Conservation (phyloP, 768 basidiomycete species). For the Leccinum boreale region DNA sequence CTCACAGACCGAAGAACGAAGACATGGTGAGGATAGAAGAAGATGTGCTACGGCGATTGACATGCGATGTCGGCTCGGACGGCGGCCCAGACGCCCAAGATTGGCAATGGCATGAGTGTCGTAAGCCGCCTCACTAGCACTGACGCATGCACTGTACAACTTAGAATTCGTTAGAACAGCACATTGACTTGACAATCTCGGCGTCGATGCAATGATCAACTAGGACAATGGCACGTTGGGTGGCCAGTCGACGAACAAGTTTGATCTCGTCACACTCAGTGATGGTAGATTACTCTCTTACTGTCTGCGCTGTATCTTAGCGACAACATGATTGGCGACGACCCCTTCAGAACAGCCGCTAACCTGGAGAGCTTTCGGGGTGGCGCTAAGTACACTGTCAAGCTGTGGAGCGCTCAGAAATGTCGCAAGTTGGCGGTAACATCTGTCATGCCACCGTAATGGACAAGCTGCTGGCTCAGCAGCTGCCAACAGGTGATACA, state of each 20-base stretch:
- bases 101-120: constrained; percentile 8
- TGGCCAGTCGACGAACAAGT: neutral
- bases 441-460: neutral
- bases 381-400: neutral
- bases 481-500: neutral
- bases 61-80: constrained; percentile 4
- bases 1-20: constrained; percentile 86
- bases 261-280: neutral
- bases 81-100: constrained; percentile 2
- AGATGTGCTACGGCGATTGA: constrained; percentile 7
- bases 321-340: neutral
- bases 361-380: neutral
- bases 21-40: constrained; percentile 50
- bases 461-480: neutral
- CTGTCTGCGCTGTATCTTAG: neutral
- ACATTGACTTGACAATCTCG: neutral
- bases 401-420: neutral
- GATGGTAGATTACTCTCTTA: neutral
- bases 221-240: neutral
- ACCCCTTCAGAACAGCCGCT: neutral
- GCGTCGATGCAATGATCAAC: neutral
- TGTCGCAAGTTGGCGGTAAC: neutral
- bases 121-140: neutral
- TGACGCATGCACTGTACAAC: neutral
- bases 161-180: neutral